Conservation (phyloP, 176 grass and related monocot genomes). For the Tillandsia leiboldiana region DNA sequence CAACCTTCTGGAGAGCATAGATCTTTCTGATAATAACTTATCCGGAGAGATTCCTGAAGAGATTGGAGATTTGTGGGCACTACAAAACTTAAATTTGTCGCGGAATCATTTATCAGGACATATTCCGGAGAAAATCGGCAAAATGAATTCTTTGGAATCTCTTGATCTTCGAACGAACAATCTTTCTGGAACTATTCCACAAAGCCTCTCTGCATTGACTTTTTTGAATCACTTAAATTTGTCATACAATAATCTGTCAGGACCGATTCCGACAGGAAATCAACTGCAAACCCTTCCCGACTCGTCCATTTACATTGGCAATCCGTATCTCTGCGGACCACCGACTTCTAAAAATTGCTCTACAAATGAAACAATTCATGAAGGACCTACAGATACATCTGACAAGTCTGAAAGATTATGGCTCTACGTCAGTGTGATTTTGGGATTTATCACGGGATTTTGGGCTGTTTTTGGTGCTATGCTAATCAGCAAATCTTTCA, state of each 20-base stretch:
- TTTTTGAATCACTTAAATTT: conserved; percentile 8
- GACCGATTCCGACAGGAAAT: conserved; percentile 32
- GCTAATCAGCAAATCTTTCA: too few species aligned
- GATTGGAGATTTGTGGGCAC: background rate
- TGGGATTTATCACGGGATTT: too few species aligned
- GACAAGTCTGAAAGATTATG: background rate
- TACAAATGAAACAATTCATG: background rate
- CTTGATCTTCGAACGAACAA: conserved; percentile 22
- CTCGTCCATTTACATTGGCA: conserved; percentile 30
- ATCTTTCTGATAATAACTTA: conserved; percentile 10
- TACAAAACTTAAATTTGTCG: conserved; percentile 7
- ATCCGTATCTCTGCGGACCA: conserved; percentile 30
- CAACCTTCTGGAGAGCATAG: background rate
- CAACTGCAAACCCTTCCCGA: conserved; percentile 23
- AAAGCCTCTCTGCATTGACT: conserved; percentile 11
- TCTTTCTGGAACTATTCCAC: conserved; percentile 18
- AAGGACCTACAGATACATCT: too few species aligned
- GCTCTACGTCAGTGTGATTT: too few species aligned
- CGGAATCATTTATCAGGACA: conserved; percentile 2
- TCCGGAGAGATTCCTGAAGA: conserved; percentile 6
- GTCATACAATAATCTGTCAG: too few species aligned
- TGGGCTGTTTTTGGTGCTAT: too few species aligned
- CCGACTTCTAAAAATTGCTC: conserved; percentile 24
- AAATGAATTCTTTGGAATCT: conserved; percentile 7
- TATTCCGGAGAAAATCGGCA: conserved; percentile 8